A percentile compares a stretch with the other conserved stretches of the same genome.
Conservation (phyloP, 257 asterid genomes). For the Scutellaria barbata region DNA sequence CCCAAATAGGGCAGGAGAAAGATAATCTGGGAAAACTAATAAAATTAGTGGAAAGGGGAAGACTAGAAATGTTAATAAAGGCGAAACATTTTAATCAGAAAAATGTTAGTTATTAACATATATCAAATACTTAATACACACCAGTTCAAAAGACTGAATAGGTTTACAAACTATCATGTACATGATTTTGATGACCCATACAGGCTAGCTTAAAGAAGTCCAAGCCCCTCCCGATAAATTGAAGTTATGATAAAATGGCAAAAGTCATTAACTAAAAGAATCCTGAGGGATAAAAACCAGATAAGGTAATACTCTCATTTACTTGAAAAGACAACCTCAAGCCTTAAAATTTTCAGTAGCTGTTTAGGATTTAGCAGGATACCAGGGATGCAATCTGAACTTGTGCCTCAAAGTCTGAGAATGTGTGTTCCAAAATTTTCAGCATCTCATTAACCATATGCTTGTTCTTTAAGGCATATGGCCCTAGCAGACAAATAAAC, state of each 20-base stretch:
- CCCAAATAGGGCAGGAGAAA: neutral
- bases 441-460: conserved; percentile 74
- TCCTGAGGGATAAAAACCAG: conserved; percentile 3
- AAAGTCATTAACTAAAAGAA: conserved; percentile 16
- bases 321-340: conserved; percentile 19
- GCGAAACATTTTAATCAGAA: neutral
- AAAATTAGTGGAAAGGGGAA: neutral
- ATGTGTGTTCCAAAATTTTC: conserved; percentile 67
- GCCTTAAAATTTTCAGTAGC: neutral
- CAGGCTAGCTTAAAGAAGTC: neutral
- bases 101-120: neutral
- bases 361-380: conserved; percentile 28
- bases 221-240: neutral
- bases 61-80: neutral
- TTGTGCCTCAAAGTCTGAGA: conserved; percentile 74
- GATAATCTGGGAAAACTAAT: conserved; percentile 10
- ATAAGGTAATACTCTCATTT: conserved; percentile 22
- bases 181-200: conserved; percentile 10
- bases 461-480: conserved; percentile 58
- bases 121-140: neutral
- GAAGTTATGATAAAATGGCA: conserved; percentile 11
- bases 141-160: neutral
- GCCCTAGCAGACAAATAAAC: conserved; percentile 76
- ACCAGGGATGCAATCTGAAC: conserved; percentile 87
- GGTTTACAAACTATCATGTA: neutral